Conservation (phyloP, 1,284 basidiomycete genomes). For the Vanrija sp. region DNA sequence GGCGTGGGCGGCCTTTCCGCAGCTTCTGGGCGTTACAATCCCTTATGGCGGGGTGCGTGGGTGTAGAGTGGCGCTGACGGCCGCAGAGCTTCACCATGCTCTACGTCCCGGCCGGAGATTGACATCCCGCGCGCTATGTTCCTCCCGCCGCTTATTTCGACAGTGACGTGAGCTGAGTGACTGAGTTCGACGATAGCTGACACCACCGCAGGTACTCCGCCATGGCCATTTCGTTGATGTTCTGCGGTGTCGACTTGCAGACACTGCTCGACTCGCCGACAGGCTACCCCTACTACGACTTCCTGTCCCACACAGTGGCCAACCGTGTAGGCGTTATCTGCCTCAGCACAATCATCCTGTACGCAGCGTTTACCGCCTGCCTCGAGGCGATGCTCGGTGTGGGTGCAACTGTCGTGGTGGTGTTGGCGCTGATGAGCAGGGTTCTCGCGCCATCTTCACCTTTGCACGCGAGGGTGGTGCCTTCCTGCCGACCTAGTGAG, state of each 20-base stretch:
- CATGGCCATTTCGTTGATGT: background rate
- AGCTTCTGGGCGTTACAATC: background rate
- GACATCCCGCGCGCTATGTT: conserved; percentile 3
- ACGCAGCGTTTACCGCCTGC: conserved; percentile 1
- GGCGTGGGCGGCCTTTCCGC: conserved; percentile 2
- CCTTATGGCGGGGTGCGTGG: conserved; percentile 1
- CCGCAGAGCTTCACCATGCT: conserved; percentile 1
- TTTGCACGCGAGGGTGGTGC: conserved; percentile 8
- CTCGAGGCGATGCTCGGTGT: conserved; percentile 1
- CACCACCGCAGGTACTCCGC: background rate
- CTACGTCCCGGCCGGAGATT: background rate
- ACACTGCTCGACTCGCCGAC: background rate
- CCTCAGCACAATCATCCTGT: conserved; percentile 2
- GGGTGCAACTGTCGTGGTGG: background rate
- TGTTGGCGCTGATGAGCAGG: background rate
- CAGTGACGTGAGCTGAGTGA: background rate
- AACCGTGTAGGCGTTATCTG: background rate
- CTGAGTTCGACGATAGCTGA: too few species aligned
- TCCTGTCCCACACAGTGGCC: background rate
- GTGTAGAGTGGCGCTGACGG: too few species aligned
- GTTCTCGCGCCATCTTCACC: conserved; percentile 1
- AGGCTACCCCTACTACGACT: conserved; percentile 1
- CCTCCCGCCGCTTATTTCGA: background rate
- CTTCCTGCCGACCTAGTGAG: conserved; percentile 1
- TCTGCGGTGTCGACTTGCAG: background rate